Evolutionary conservation across 768 basidiomycete genomes (phyloP), one percentile per base, ranked within the genome.

Genomic region (Lepiota brunneoincarnata): DNA sequence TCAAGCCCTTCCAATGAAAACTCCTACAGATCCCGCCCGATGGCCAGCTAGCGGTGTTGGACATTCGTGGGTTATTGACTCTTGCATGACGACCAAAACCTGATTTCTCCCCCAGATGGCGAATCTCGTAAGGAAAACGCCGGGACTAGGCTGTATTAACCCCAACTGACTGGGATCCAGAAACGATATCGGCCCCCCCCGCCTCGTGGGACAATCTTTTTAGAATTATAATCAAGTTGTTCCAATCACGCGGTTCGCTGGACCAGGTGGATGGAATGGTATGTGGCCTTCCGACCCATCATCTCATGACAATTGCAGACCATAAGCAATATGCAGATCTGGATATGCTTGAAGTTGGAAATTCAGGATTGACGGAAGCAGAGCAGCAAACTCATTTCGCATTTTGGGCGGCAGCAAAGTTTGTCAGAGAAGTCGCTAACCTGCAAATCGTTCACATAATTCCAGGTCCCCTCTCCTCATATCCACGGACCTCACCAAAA

Each of bases 331-430:
- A 38, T 23, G 51, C 54, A 71, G 80, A 83, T 61, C 67, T 82
- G 18, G 80, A 82, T 60, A 64, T 81, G 68, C 69, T 83, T 31
- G 77, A 80, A 59, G 79, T 81, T 17, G 79, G 80, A 5, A 80
- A 81, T 54, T 43, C 61, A 3, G 76, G 75, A 3, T 51, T 81
- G 31, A 76, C 76, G 0, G 55, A 57, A 11, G 67, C 63, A 2
- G 76, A 79, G 46, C 75, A 76, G 49, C 70, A 76, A 48, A 73
- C 71, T 5, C 74, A 82, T 54, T 80, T 81, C 41, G 73, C 75
- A 1, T 76, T 82, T 45, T 82, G 80, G 79, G 78, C 78, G 3
- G 75, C 79, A 15, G 71, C 70, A 7, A 82, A 82, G 72, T 75
- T 38, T 24, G 63, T 59, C 31, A 12, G 4, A 26, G 15, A 6